Conservation (phyloP, 1,139 yeast genomes). For the Hansenula anomala region DNA sequence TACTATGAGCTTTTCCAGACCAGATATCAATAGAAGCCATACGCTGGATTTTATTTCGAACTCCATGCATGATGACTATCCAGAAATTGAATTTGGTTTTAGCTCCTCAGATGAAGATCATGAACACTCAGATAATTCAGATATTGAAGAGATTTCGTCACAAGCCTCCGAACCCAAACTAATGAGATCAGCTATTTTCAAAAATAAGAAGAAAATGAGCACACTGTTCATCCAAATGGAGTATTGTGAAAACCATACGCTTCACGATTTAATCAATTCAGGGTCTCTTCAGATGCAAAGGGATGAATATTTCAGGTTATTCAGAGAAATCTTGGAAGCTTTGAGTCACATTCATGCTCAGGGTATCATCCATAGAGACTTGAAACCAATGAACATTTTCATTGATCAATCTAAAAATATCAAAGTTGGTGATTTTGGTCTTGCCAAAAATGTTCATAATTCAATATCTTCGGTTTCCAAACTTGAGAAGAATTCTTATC, state of each 20-base stretch:
- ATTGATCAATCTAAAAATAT: conserved; percentile 86
- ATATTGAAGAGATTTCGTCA: not conserved
- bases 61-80: conserved; percentile 39
- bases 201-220: conserved; percentile 31
- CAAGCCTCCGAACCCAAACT: conserved; percentile 7
- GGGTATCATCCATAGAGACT: conserved; percentile 92
- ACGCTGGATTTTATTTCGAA: conserved; percentile 61
- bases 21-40: conserved; percentile 23
- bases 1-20: conserved; percentile 9
- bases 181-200: conserved; percentile 4
- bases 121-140: conserved; percentile 16
- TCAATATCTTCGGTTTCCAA: conserved; percentile 28
- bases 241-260: conserved; percentile 91
- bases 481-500: conserved; percentile 22
- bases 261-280: conserved; percentile 68
- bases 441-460: conserved; percentile 78
- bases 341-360: conserved; percentile 86
- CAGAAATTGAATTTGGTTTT: conserved; percentile 55
- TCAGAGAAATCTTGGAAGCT: conserved; percentile 88
- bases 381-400: conserved; percentile 94
- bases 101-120: conserved; percentile 24
- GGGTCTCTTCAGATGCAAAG: conserved; percentile 55
- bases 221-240: conserved; percentile 92
- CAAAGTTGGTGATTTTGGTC: conserved; percentile 95
- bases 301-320: conserved; percentile 83